These are phyloP conservation scores for Aspergillus indologenus DNA, from an alignment of 495 filamentous ascomycete genomes.

Conservation along the genomic window DNA sequence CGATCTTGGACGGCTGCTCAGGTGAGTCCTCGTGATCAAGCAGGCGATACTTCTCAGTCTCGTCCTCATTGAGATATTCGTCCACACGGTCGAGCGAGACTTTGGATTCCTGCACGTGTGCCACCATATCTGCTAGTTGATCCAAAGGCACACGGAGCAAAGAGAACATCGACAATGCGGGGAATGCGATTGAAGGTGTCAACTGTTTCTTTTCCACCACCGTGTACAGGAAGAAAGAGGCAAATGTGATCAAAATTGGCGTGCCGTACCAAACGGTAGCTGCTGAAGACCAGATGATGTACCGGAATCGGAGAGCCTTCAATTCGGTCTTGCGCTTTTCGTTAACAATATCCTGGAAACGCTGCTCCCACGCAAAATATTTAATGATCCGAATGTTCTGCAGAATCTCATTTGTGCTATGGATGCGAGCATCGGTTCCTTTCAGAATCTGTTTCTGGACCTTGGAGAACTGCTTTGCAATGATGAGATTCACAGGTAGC, in stretches of 20 bases:
- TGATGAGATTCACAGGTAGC: conserved; percentile 81
- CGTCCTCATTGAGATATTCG: conserved; percentile 89
- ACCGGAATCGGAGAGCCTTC: conserved; percentile 70
- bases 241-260: conserved; percentile 91
- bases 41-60: conserved; percentile 95
- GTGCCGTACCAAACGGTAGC: conserved; percentile 96
- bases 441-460: conserved; percentile 89
- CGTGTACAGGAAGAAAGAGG: conserved; percentile 92
- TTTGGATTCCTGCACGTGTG: conserved; percentile 95
- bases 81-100: conserved; percentile 97
- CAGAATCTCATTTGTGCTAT: conserved; percentile 93
- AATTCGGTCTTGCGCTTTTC: conserved; percentile 83
- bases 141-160: conserved; percentile 93
- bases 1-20: conserved; percentile 63
- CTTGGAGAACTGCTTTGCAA: conserved; percentile 77
- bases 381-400: conserved; percentile 99
- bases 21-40: conserved; percentile 63
- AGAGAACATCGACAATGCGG: conserved; percentile 91
- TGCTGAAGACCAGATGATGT: conserved; percentile 86
- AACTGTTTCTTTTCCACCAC: conserved; percentile 84
- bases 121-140: conserved; percentile 98
- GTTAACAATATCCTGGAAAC: conserved; percentile 81
- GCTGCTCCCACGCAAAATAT: conserved; percentile 97
- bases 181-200: conserved; percentile 92
- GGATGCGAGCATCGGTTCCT: conserved; percentile 93